Evolutionary conservation across 2,329 filamentous ascomycete species (phyloP).

Genomic region (Alternaria arborescens): DNA sequence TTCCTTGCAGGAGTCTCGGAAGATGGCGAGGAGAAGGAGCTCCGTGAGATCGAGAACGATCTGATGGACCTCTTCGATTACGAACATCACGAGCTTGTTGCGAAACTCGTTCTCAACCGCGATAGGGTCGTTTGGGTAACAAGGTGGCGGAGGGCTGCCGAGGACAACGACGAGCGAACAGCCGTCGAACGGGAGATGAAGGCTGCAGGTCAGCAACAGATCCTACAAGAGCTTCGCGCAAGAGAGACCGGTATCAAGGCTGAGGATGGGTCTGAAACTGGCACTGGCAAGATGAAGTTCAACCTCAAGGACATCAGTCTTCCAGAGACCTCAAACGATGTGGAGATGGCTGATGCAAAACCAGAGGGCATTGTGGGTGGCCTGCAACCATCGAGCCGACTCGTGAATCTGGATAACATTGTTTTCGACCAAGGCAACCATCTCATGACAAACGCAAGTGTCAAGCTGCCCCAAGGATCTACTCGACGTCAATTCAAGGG

Average conservation of each 20-base stretch:
- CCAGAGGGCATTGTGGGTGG: constrained; percentile 73
- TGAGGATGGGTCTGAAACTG: constrained; percentile 65
- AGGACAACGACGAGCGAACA: constrained; percentile 74
- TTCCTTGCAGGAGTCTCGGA: constrained; percentile 80
- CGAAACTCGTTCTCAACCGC: constrained; percentile 88
- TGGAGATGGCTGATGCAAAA: constrained; percentile 52
- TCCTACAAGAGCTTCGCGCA: constrained; percentile 87
- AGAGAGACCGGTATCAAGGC: constrained; percentile 68
- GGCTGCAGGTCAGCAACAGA: constrained; percentile 83
- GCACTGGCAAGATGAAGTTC: constrained; percentile 80
- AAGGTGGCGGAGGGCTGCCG: constrained; percentile 81
- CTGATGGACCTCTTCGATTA: constrained; percentile 99
- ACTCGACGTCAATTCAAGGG: constrained; percentile 97
- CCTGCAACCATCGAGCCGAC: constrained; percentile 83
- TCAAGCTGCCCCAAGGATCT: constrained; percentile 90
- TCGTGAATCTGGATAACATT: constrained; percentile 94
- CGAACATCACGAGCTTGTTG: constrained; percentile 91
- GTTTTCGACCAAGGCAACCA: constrained; percentile 98
- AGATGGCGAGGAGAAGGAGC: constrained; percentile 80
- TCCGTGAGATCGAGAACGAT: constrained; percentile 97
- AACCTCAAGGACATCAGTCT: constrained; percentile 88
- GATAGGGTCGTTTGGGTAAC: constrained; percentile 98
- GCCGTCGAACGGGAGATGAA: constrained; percentile 90
- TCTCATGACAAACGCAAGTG: constrained; percentile 98
- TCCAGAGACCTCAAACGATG: constrained; percentile 63